Base-by-base conservation (phyloP, 2,329 filamentous ascomycete species). In the Grosmannia clavigera region DNA sequence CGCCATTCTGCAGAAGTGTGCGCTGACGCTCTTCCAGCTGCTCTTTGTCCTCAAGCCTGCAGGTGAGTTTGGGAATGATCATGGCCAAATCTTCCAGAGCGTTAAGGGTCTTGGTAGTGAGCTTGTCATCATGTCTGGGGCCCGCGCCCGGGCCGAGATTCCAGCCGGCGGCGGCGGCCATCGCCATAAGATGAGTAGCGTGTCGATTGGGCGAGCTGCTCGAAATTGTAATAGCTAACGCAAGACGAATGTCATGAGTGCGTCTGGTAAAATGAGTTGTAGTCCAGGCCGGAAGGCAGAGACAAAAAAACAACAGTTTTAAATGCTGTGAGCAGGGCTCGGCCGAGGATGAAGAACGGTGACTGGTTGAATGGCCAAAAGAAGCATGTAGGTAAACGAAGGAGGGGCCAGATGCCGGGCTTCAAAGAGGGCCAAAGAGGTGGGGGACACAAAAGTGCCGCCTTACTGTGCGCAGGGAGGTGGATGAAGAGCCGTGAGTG, bases 31-130 rank as follows among this genome's bases (percentile, higher is more conserved):
- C 27, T 83, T 96, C 19, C 90, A 97, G 68, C 78, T 96, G 3
- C 96, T 97, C 70, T 84, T 90, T n/a, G 85, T 85, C 1, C 76
- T 97, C n/a, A 87, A 95, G 68, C 2, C 58, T 55, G 7, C 22
- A 16, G 14, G 31, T 9, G 19, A 62, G 58, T 5, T 10, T 33
- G 12, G 61, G 40, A 11, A 64, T 22, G n/a, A 55, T 7, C 5
- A 43, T 12, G 22, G 59, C 58, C 9, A 65, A 38, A 27, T 63
- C 58, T 16, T 63, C 35, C 19, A 65, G 61, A 6, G 64, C 63
- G 3, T 16, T n/a, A 16, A 65, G 35, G 10, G 60, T 57, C 31
- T 59, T 58, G 14, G 27, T 40, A 16, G 57, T 11, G 16, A 31
- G n/a, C 14, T 35, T 33, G 38, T 22, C n/a, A 14, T 31, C 29